Base-by-base conservation (phyloP, 2,329 filamentous ascomycete genomes). In the Colletotrichum limetticola region DNA sequence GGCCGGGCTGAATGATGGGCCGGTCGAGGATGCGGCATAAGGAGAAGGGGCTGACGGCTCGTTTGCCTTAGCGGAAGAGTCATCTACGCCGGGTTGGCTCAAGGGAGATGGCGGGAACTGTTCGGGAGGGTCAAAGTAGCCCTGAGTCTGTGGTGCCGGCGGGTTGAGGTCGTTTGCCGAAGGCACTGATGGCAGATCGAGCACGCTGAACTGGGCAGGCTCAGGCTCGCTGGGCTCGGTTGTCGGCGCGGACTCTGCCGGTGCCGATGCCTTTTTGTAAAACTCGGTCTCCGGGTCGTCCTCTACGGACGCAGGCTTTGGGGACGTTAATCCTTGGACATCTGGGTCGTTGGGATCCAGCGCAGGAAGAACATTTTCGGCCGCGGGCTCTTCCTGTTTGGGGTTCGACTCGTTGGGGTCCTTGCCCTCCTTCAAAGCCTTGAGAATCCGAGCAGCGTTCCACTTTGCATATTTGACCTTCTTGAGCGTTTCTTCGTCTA, bases 401-500 rank as follows among this genome's bases (percentile, higher is more conserved):
- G 96, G 96, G 79, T 98, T 98, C 8, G 94, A 93, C 68, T 93
- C 91, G 82, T 99, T 99, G 3, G 97, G 97, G 79, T 99, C 95
- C 76, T 94, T 92, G 66, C 95, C 95, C 53, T 95, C 94, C 79
- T 95, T 97, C 78, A 98, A 89, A 12, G 97, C 97, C 83, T 94
- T 98, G 19, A 94, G 88, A 79, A 99, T 99, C 71, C 97, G 91
- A 46, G 96, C 86, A 2, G 96, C 95, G 81, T 98, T 97, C 89
- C 94, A 99, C 83, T 98, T 99, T 55, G 96, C 95, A 80, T 94
- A 99, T 82, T 97, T 98, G 83, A 96, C 95, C 86, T 98, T 98
- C 67, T 95, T 90, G 52, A 91, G 87, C 24, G 92, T 91, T 79
- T 98, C 95, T 1, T 89, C 84, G 42, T 97, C 94, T 12, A 92